These are phyloP conservation scores for Sporothrix pallida DNA, from an alignment of 2,329 filamentous ascomycete species.

Conservation along the genomic window DNA sequence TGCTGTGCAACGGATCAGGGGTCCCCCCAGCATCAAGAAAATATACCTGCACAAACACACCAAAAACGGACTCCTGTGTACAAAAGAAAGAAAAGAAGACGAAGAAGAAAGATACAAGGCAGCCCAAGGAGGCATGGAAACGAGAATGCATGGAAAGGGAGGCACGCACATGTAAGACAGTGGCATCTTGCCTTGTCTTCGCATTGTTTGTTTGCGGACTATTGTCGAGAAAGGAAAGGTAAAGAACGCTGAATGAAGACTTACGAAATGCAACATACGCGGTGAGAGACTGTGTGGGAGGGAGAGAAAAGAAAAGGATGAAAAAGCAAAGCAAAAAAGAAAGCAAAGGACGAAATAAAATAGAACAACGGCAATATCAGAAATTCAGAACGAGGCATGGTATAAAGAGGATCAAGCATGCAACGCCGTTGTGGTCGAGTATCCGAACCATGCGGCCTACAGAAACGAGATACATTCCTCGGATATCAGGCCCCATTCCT, in stretches of 20 bases:
- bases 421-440: not conserved
- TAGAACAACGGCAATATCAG: not conserved
- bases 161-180: not conserved
- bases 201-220: not conserved
- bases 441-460: too few species aligned
- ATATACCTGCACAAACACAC: too few species aligned
- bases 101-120: not conserved
- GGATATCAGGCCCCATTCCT: not conserved
- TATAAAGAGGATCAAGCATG: constrained; percentile 6
- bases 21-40: not conserved
- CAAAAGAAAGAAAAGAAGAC: too few species aligned
- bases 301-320: not conserved
- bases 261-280: not conserved
- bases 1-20: constrained; percentile 7
- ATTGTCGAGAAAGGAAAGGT: not conserved
- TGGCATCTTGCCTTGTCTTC: not conserved
- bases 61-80: too few species aligned
- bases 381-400: not conserved
- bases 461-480: not conserved
- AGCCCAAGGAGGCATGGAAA: not conserved
- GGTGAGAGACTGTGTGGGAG: too few species aligned
- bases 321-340: not conserved
- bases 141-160: constrained; percentile 5
- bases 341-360: not conserved
- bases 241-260: not conserved